Percentiles rank a stretch among this genome's conserved stretches.
Evolutionary conservation across 2,329 filamentous ascomycete species (phyloP).

Genomic region (Talaromyces sp.): DNA sequence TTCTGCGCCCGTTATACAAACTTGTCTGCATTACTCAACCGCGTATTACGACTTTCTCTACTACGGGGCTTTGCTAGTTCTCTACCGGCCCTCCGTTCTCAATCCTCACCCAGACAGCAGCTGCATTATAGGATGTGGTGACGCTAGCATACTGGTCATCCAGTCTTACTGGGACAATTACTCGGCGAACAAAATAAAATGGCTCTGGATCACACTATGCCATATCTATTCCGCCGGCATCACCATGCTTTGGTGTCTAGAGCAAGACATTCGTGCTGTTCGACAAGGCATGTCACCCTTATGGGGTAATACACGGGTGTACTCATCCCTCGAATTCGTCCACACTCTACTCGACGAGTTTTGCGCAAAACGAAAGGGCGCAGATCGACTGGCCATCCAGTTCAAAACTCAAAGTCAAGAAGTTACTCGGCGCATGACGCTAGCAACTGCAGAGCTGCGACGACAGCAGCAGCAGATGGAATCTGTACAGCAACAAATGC

Average conservation of each 20-base stretch:
- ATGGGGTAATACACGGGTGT: constrained; percentile 35
- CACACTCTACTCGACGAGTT: constrained; percentile 39
- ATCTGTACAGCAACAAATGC: constrained; percentile 9
- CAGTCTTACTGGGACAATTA: constrained; percentile 42
- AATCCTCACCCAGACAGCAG: constrained; percentile 36
- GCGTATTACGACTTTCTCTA: constrained; percentile 42
- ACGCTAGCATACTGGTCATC: constrained; percentile 39
- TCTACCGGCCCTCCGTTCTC: constrained; percentile 38
- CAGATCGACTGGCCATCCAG: constrained; percentile 36
- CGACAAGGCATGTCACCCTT: constrained; percentile 28
- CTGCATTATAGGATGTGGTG: constrained; percentile 39
- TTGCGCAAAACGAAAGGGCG: constrained; percentile 36
- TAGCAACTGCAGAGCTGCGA: constrained; percentile 19
- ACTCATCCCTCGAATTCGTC: constrained; percentile 36
- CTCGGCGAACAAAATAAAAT: constrained; percentile 39
- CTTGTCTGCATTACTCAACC: constrained; percentile 39
- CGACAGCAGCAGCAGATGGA: constrained; percentile 12
- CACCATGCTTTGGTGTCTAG: constrained; percentile 40
- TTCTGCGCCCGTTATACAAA: constrained; percentile 34
- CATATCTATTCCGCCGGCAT: constrained; percentile 40
- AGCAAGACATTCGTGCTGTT: constrained; percentile 36
- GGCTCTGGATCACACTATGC: constrained; percentile 41
- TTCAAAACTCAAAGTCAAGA: constrained; percentile 39
- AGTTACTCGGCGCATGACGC: constrained; percentile 37
- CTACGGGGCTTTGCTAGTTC: constrained; percentile 37